Evolutionary conservation across 768 basidiomycete genomes (phyloP), one percentile per base, ranked within the genome.

Genomic region (Psilocybe subaeruginosa): DNA sequence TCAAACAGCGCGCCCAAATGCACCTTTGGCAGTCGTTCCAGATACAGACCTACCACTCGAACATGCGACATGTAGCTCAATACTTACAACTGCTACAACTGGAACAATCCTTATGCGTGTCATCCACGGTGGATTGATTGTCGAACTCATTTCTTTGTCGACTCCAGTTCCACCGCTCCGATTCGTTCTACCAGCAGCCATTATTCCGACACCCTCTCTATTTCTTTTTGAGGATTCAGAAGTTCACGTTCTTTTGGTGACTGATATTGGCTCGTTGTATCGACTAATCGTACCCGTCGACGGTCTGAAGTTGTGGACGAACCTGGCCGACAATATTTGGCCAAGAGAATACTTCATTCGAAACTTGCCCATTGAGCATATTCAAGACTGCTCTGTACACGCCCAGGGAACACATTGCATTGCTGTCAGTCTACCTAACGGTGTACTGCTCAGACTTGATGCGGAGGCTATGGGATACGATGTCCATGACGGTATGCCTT

Each of bases 141-240:
- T 93, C 46, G 92, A 95, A 69, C 83, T 96, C 49, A 70, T 87
- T 39, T 91, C 92, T n/a, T 77, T 93, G 48, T 85, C 90, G 4
- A 80, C 82, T 1, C 77, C 85, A 64, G 77, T 87, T 2, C 78
- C 82, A 33, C 87, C 92, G 16, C 82, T 94, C 63, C 87, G 92
- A 59, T 85, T 95, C 71, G 80, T 91, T 64, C 92, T 93, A 66
- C 92, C 92, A 39, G 85, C 90, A 8, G 69, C 82, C 39, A 73
- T 95, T 53, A 72, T 92, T 29, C 80, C 88, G 11, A 76, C 81
- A 51, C 92, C 93, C 2, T 82, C 87, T 19, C 69, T 94, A 54
- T 83, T 90, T 67, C 70, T 87, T 16, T 83, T 80, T 74, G 77
- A 80, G 51, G 71, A 78, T 30, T 71, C 74, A 0, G 82, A 87